Conservation (phyloP, 495 filamentous ascomycete species). For the Penicillium robsamsonii region DNA sequence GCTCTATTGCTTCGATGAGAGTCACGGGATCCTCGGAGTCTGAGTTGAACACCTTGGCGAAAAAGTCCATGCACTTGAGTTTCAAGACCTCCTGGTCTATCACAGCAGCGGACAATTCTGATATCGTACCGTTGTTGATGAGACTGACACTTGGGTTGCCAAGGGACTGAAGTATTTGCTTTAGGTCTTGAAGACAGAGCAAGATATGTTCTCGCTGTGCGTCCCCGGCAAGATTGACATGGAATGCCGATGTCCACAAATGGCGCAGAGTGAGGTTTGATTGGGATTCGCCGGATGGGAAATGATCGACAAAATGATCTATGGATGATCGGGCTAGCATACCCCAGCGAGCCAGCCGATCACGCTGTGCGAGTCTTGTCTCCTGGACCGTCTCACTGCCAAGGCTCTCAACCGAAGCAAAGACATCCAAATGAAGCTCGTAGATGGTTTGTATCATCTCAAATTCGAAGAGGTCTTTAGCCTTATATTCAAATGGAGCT, state of each 20-base stretch:
- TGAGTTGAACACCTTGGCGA: slow-evolving; percentile 73
- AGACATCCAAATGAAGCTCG: slow-evolving; percentile 87
- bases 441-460: slow-evolving; percentile 75
- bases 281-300: slow-evolving; percentile 23
- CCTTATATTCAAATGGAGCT: slow-evolving; percentile 27
- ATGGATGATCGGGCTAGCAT: slow-evolving; percentile 64
- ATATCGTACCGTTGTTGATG: slow-evolving; percentile 84
- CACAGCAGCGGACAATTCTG: slow-evolving; percentile 76
- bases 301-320: slow-evolving; percentile 44
- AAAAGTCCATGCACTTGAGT: slow-evolving; percentile 94
- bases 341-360: slow-evolving; percentile 74
- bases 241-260: slow-evolving; percentile 81
- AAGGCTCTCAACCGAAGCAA: slow-evolving; percentile 71
- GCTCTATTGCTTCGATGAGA: slow-evolving; percentile 89
- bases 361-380: slow-evolving; percentile 60
- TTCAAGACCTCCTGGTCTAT: slow-evolving; percentile 88
- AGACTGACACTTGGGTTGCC: slow-evolving; percentile 57
- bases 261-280: slow-evolving; percentile 55
- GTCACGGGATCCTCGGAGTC: slow-evolving; percentile 68
- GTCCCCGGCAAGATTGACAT: slow-evolving; percentile 66
- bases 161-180: slow-evolving; percentile 43
- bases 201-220: slow-evolving; percentile 73
- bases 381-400: slow-evolving; percentile 62
- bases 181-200: slow-evolving; percentile 74
- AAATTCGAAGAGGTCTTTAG: slow-evolving; percentile 27